Evolutionary conservation across 139 green algal genomes (phyloP).

Genomic region (Closterium sp.): DNA sequence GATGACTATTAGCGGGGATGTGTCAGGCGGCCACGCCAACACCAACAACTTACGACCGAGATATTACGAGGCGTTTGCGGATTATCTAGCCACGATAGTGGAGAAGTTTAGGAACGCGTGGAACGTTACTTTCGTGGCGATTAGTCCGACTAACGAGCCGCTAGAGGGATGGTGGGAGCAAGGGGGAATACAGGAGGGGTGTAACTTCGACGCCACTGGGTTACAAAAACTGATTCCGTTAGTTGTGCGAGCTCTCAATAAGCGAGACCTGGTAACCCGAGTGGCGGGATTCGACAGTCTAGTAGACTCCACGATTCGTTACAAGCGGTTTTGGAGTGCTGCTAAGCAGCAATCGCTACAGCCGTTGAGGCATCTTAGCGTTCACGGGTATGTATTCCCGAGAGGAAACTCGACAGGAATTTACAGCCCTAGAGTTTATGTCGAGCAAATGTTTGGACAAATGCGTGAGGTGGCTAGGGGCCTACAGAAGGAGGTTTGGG

Average conservation of each 20-base stretch:
- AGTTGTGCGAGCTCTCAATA: background rate
- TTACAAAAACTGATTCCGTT: slow-evolving; percentile 34
- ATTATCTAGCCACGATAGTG: slow-evolving; percentile 49
- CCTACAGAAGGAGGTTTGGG: slow-evolving; percentile 45
- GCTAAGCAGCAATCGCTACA: background rate
- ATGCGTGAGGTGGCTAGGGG: background rate
- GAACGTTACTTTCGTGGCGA: slow-evolving; percentile 23
- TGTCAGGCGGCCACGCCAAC: slow-evolving; percentile 16
- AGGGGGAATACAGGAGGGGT: slow-evolving; percentile 56
- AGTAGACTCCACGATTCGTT: background rate
- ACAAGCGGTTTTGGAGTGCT: background rate
- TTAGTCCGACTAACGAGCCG: slow-evolving; percentile 56
- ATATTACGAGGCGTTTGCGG: slow-evolving; percentile 37
- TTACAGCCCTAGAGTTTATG: background rate
- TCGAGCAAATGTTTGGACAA: background rate
- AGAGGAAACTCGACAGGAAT: background rate
- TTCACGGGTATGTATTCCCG: background rate
- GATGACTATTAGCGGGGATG: slow-evolving; percentile 46
- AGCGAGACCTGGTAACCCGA: background rate
- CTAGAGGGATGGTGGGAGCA: slow-evolving; percentile 28
- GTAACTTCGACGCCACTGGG: slow-evolving; percentile 31
- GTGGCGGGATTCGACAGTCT: background rate
- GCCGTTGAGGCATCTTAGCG: background rate
- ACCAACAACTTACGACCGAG: slow-evolving; percentile 41
- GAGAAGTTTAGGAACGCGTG: slow-evolving; percentile 14